Base-by-base conservation (phyloP, 2,329 filamentous ascomycete species). In the Chalara sp. region DNA sequence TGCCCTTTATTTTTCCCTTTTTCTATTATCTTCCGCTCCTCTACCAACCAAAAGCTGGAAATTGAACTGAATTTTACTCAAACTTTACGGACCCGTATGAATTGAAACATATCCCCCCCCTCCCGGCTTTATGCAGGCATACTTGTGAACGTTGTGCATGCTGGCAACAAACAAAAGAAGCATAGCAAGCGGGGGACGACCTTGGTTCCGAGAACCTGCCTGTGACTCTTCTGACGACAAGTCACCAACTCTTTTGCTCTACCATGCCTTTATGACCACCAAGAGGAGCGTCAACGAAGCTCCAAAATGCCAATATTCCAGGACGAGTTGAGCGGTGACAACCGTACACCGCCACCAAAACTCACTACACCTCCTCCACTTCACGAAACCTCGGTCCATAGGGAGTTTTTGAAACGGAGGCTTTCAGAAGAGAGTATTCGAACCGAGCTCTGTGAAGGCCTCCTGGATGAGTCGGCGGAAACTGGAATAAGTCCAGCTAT, bases 381-480 rank as follows among this genome's bases (percentile, higher is more conserved):
- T 58, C 63, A 61, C 58, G 58, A 47, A 11, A 57, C 55, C 33
- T 56, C 59, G 28, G 47, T 52, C 12, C 52, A 53, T 12, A 50
- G 47, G 10, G 56, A 53, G 47, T 32, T 52, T n/a, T 50, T 63
- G 44, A 50, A 47, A 44, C 70, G 72, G 47, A 72, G 67, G 40
- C 63, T 73, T 31, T 83, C 80, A 0, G 79, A 83, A 53, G 80
- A 83, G 62, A 83, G 78, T 61, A 76, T 83, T 37, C 71, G 75
- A 28, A 80, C 78, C 30, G 80, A 84, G 32, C 67, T 83, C 7
- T 83, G 80, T 59, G 80, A 84, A 50, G 80, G 79, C 0, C 79
- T 73, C 1, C 44, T 83, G 13, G 56, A 53, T 21, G 63, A 65
- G 44, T 58, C 44, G 40, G 57, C 55, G 6, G 56, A 58, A 32